Evolutionary conservation across 1,139 yeast genomes (phyloP), one percentile per base, ranked within the genome.

Genomic region (Lizanozyma gosingica): DNA sequence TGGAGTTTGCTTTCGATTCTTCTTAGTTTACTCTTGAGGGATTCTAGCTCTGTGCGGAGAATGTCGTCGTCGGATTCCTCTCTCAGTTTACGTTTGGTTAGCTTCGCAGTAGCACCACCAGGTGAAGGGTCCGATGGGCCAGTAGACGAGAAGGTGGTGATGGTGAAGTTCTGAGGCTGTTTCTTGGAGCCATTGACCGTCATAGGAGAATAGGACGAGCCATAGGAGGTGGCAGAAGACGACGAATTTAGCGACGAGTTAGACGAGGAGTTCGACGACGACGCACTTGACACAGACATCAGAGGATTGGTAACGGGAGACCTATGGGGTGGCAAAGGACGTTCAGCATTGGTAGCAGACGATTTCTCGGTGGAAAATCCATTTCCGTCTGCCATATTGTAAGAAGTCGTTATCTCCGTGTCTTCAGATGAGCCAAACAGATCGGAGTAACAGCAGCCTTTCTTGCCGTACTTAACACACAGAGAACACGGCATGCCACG

Each of bases 401-500:
- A 22, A 6, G 29, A 6, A 6, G 29, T 6, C 29, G 29, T 22
- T 22, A 22, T 22, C 29, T 22, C 29, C 29, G 29, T 22, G 15
- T 29, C 42, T 17, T 44, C 36, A 18, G 47, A 37, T 14, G 42
- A 42, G 54, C 55, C 52, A 9, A 48, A 45, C 3, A 51, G 53
- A 33, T 50, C 54, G 22, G 51, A 54, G 42, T 56, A 58, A 1
- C 35, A 35, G 37, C 62, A 56, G 3, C 41, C 43, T 18, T 39
- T 37, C 1, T 42, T 39, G 1, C 43, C 36, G 37, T 56, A 48
- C 39, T 55, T 58, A 11, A 48, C 42, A 47, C 74, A 68, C 1
- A 65, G 59, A 1, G 53, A 40, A 46, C 67, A 62, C 1, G 67
- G 67, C 8, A 41, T 45, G 2, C 50, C 54, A 38, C 63, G 45